Percentiles rank a stretch among this genome's conserved stretches.
Conservation (phyloP, 768 basidiomycete genomes). For the Solioccasus polychromus region DNA sequence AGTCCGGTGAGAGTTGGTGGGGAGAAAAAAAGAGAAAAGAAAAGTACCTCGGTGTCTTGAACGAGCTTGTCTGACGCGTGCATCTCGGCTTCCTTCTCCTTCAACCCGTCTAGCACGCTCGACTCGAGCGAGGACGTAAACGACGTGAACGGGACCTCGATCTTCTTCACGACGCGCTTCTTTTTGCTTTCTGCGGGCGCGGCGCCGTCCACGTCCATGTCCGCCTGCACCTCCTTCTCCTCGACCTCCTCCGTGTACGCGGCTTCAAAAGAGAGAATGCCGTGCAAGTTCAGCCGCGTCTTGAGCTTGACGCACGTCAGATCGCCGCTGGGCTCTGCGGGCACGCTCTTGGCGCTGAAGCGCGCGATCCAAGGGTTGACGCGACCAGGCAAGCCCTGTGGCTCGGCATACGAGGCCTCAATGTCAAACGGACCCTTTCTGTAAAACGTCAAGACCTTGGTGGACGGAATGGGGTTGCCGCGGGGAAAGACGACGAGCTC, state of each 20-base stretch:
- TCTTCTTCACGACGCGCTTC: constrained; percentile 84
- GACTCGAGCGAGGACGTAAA: constrained; percentile 64
- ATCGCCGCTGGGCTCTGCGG: constrained; percentile 65
- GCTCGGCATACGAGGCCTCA: constrained; percentile 81
- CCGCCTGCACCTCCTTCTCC: constrained; percentile 64
- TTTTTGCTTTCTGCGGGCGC: constrained; percentile 61
- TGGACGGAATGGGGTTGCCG: constrained; percentile 85
- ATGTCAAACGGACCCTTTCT: constrained; percentile 86
- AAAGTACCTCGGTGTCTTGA: constrained; percentile 85
- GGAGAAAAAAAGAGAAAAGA: constrained; percentile 1
- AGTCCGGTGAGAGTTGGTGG: background rate
- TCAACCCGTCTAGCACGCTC: constrained; percentile 56
- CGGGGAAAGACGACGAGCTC: constrained; percentile 88
- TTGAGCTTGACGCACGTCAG: constrained; percentile 85
- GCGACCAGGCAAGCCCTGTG: constrained; percentile 63
- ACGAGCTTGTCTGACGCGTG: constrained; percentile 92
- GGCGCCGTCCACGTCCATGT: constrained; percentile 66
- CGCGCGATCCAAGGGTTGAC: constrained; percentile 85
- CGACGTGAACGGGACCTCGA: constrained; percentile 71
- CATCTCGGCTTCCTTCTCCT: constrained; percentile 88
- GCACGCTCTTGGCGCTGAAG: constrained; percentile 82
- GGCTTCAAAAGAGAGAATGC: constrained; percentile 81
- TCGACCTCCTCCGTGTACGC: constrained; percentile 84
- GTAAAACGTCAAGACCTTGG: constrained; percentile 94
- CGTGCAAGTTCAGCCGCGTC: constrained; percentile 82